Percentiles rank a stretch among this genome's conserved stretches.
Conservation (phyloP, 768 basidiomycete genomes). For the Mycena galopus region DNA sequence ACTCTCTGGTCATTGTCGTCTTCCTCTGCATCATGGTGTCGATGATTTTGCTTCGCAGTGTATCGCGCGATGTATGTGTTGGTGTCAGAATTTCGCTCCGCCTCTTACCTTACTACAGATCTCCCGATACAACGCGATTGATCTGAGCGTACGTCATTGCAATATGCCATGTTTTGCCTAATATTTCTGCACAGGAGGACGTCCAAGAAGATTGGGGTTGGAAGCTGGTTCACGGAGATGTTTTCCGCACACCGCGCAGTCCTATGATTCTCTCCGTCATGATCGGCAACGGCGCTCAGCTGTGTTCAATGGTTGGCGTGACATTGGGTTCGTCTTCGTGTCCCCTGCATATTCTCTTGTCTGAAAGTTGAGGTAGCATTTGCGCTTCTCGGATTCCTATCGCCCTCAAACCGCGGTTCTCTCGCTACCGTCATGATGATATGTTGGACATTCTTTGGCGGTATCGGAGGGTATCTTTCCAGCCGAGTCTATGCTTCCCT, state of each 20-base stretch:
- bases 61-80: constrained; percentile 87
- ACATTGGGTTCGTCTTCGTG: constrained; percentile 76
- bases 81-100: constrained; percentile 1
- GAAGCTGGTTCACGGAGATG: constrained; percentile 97
- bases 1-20: constrained; percentile 90
- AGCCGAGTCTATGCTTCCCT: constrained; percentile 85
- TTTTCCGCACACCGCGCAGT: constrained; percentile 87
- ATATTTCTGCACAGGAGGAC: constrained; percentile 73
- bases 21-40: constrained; percentile 96
- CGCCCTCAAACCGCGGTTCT: constrained; percentile 94
- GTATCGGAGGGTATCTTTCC: constrained; percentile 91
- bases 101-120: constrained; percentile 63
- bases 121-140: constrained; percentile 94
- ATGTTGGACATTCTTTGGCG: constrained; percentile 94
- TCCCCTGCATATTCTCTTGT: background rate
- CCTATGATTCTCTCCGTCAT: constrained; percentile 86
- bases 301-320: constrained; percentile 88
- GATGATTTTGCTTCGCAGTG: constrained; percentile 88
- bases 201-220: constrained; percentile 99
- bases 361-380: constrained; percentile 21
- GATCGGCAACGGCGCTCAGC: constrained; percentile 91
- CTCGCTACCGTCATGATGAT: constrained; percentile 95
- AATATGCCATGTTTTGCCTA: background rate
- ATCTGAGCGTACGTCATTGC: constrained; percentile 77
- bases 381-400: constrained; percentile 91